Conservation (phyloP, 352 stramenopile species). For the Phytopythium litorale region DNA sequence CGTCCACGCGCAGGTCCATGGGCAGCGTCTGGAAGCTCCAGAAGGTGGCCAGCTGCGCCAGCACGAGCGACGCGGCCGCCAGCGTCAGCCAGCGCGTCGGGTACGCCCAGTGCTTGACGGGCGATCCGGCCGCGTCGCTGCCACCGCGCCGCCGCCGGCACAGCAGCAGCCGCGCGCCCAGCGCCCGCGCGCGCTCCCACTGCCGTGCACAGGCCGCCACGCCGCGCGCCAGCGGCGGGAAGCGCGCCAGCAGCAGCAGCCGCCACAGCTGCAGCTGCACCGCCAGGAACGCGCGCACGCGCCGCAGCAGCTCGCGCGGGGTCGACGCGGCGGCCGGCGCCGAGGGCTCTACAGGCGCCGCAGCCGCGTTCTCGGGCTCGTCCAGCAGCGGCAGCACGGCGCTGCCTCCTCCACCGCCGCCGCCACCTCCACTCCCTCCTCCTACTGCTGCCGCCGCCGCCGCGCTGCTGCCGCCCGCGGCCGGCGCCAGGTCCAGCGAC, state of each 20-base stretch:
- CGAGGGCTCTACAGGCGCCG: constrained; percentile 1
- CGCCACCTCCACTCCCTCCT: neutral
- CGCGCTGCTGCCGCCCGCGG: neutral
- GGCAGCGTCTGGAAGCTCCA: constrained; percentile 43
- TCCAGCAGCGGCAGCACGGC: neutral
- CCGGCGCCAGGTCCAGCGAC: constrained; percentile 20
- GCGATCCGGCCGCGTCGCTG: constrained; percentile 7
- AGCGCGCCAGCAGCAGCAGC: constrained; percentile 17
- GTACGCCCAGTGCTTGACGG: constrained; percentile 63
- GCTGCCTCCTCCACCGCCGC: constrained; percentile 13
- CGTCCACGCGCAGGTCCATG: constrained; percentile 53
- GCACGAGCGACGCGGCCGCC: constrained; percentile 40
- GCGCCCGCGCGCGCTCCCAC: constrained; percentile 6
- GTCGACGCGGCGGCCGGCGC: neutral
- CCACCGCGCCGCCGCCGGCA: constrained; percentile 7
- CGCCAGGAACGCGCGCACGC: constrained; percentile 13
- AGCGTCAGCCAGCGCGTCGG: constrained; percentile 64
- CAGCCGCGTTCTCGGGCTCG: neutral
- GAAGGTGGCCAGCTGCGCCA: constrained; percentile 42
- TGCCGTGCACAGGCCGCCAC: constrained; percentile 14
- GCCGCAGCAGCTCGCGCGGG: constrained; percentile 11
- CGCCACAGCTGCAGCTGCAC: constrained; percentile 22
- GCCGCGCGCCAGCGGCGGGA: constrained; percentile 16
- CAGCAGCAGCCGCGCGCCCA: constrained; percentile 15
- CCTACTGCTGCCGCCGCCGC: neutral